These are phyloP conservation scores for Aspergillus flavus DNA, from an alignment of 2,329 filamentous ascomycete genomes.

Conservation along the genomic window DNA sequence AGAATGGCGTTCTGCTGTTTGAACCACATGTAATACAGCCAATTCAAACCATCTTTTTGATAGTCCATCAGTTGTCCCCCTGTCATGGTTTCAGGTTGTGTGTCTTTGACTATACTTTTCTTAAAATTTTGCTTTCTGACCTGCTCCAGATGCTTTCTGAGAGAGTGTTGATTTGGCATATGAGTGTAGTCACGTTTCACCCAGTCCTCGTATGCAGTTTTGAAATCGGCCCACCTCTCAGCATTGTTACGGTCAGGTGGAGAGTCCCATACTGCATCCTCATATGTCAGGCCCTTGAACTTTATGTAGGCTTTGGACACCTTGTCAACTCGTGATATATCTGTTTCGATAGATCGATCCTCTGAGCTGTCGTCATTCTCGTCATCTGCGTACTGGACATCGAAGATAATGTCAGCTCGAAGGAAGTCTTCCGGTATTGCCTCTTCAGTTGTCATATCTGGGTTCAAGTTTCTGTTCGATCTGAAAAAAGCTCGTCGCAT, in stretches of 20 bases:
- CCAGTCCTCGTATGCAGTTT: conserved; percentile 82
- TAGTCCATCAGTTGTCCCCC: conserved; percentile 90
- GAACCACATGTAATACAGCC: conserved; percentile 91
- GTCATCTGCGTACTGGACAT: conserved; percentile 69
- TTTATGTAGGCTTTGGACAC: conserved; percentile 80
- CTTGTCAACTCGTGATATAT: conserved; percentile 70
- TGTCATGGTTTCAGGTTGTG: conserved; percentile 72
- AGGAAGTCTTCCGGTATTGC: conserved; percentile 88
- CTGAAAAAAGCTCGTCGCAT: conserved; percentile 80
- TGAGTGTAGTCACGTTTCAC: conserved; percentile 76
- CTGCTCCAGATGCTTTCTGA: conserved; percentile 69
- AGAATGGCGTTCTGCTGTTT: conserved; percentile 81
- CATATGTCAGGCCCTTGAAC: conserved; percentile 88
- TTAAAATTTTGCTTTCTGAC: conserved; percentile 69
- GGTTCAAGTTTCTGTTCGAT: conserved; percentile 62
- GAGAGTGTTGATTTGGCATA: conserved; percentile 53
- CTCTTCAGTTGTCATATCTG: conserved; percentile 71
- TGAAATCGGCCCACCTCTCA: conserved; percentile 76
- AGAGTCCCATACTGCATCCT: conserved; percentile 86
- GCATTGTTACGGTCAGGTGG: conserved; percentile 66
- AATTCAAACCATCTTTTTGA: conserved; percentile 90
- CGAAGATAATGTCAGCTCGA: conserved; percentile 84
- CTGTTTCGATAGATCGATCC: conserved; percentile 66
- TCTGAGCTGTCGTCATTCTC: conserved; percentile 33
- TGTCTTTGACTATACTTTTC: conserved; percentile 64